Evolutionary conservation across 1,284 basidiomycete genomes (phyloP).

Genomic region (Cryptococcus floricola): DNA sequence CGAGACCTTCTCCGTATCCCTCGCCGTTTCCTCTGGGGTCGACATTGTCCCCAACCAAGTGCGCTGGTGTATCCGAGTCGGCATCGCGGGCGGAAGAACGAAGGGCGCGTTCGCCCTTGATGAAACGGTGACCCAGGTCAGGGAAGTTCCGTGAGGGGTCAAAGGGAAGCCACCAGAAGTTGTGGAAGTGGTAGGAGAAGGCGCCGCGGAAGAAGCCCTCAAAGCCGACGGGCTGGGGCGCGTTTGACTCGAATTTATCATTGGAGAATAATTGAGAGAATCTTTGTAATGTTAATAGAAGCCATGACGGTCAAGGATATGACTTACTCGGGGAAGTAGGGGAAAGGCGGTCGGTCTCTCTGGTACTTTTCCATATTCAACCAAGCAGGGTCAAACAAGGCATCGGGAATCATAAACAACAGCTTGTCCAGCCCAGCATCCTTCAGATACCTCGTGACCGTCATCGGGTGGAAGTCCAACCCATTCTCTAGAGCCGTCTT

Average conservation of each 20-base stretch:
- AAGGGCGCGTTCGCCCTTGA: constrained; percentile 62
- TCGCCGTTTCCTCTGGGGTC: constrained; percentile 2
- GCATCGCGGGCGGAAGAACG: constrained; percentile 42
- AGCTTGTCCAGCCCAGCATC: constrained; percentile 71
- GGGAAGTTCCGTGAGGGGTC: constrained; percentile 85
- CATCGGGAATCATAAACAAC: constrained; percentile 72
- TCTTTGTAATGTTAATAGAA: constrained; percentile 44
- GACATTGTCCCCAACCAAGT: constrained; percentile 10
- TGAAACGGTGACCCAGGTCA: constrained; percentile 76
- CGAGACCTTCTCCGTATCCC: constrained; percentile 16
- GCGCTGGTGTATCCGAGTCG: constrained; percentile 14
- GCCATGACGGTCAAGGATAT: background rate
- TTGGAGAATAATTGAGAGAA: constrained; percentile 78
- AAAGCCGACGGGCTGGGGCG: constrained; percentile 70
- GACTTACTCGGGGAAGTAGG: constrained; percentile 71
- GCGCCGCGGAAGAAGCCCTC: constrained; percentile 82
- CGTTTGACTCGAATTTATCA: constrained; percentile 62
- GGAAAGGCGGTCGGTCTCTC: constrained; percentile 74
- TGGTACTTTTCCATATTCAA: constrained; percentile 77
- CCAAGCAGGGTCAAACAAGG: constrained; percentile 83
- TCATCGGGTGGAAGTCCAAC: constrained; percentile 83
- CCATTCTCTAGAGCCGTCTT: constrained; percentile 78
- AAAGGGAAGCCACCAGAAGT: constrained; percentile 89
- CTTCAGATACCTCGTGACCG: constrained; percentile 70
- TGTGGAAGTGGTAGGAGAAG: constrained; percentile 82